Base-by-base conservation (phyloP, 1,284 basidiomycete species). In the Ustilago curta region DNA sequence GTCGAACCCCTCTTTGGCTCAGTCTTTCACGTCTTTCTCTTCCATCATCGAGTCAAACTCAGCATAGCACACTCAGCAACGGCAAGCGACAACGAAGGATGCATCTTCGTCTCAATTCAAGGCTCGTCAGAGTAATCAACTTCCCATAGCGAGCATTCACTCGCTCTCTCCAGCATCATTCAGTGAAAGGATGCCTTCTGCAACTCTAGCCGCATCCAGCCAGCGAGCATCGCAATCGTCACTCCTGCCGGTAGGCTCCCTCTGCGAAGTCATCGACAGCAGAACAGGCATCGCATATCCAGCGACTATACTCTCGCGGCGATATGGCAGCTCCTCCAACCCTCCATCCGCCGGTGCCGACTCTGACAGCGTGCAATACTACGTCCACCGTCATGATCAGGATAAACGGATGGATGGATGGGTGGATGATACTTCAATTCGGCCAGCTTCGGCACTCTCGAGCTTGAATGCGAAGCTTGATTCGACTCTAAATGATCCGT, bases 341-440 rank as follows among this genome's bases (percentile, higher is more conserved):
- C 59, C 56, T n/a, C 40, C 58, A 19, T 23, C 53, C 11, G 61
- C 56, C 8, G 16, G n/a, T 8, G 45, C 56, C 18, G 58, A 60
- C n/a, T 35, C 43, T 27, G 67, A 70, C 29, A 32, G 50, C 5
- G 52, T 66, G 3, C 67, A 70, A 11, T 75, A 75, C 59, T 75
- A 75, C 54, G 45, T 75, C 18, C 72, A 75, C 21, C 54, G 63
- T 8, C 61, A 75, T 31, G 72, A 65, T 23, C 58, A 75, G 53
- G 72, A 75, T 57, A 75, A 75, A 47, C 67, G 72, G 7, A 54
- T 75, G 57, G 72, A 75, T 42, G 67, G 59, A 12, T 75, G 72
- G 72, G 57, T 70, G 5, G 72, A 75, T 25, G 51, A 59, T 4
- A 35, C 63, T n/a, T 43, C 31, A 14, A 31, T 74, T 14, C 52